Percentiles rank a stretch among this genome's conserved stretches.
Conservation (phyloP, 768 basidiomycete species). For the Podaxis carcinomalis region DNA sequence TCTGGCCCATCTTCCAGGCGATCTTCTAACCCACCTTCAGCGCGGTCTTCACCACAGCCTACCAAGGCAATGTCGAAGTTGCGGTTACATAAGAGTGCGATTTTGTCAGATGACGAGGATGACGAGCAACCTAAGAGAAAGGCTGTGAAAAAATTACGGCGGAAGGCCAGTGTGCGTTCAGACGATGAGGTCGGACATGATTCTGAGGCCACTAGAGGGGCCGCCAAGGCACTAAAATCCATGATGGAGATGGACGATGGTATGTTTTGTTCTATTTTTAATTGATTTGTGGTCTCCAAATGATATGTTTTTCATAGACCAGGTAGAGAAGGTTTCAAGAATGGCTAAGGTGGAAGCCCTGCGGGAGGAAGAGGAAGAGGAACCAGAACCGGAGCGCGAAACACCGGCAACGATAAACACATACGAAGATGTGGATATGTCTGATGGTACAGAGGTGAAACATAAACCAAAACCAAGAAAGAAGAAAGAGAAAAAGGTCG, state of each 20-base stretch:
- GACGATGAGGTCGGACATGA: conserved; percentile 25
- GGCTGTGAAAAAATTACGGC: conserved; percentile 22
- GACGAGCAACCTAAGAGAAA: conserved; percentile 27
- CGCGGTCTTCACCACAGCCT: conserved; percentile 4
- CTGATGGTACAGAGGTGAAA: conserved; percentile 29
- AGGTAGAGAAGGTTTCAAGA: conserved; percentile 26
- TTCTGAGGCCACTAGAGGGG: conserved; percentile 22
- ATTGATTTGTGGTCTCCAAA: neutral
- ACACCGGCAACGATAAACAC: conserved; percentile 17
- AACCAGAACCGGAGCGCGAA: conserved; percentile 14
- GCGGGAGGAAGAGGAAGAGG: conserved; percentile 20
- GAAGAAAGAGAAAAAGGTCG: conserved; percentile 57
- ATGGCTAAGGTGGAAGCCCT: conserved; percentile 1
- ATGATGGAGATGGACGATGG: conserved; percentile 82
- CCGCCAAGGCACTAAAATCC: conserved; percentile 46
- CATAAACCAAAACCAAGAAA: conserved; percentile 34
- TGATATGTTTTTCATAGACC: conserved; percentile 20
- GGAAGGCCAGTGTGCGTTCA: conserved; percentile 30
- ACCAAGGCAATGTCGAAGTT: conserved; percentile 17
- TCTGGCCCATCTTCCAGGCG: conserved; percentile 13
- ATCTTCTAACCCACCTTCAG: conserved; percentile 12
- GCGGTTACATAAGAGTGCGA: conserved; percentile 41
- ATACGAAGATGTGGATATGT: conserved; percentile 35
- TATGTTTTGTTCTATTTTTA: conserved; percentile 20
- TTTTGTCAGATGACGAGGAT: conserved; percentile 64